phyloP scores from a whole-genome alignment of 2,329 filamentous ascomycete genomes.

The Nemania sp. region DNA sequence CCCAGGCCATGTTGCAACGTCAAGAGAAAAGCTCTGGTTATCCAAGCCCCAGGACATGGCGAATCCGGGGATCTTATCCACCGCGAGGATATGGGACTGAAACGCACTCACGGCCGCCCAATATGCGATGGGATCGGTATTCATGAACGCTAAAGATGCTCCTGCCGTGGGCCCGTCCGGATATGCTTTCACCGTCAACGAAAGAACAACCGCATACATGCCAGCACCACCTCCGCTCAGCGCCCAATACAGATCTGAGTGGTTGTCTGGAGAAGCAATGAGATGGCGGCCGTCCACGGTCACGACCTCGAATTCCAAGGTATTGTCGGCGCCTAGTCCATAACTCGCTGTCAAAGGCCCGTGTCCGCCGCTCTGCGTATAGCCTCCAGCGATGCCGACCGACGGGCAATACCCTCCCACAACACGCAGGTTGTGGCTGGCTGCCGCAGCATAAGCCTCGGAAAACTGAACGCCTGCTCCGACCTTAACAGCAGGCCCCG shows the following conservation, averaged over 20 bases:
- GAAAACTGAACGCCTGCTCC: constrained; percentile 49
- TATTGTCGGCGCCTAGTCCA: constrained; percentile 8
- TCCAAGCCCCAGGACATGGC: constrained; percentile 1
- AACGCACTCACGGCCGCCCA: constrained; percentile 42
- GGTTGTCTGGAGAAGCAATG: neutral
- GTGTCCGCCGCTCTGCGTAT: constrained; percentile 1
- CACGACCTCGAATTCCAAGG: constrained; percentile 7
- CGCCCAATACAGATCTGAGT: constrained; percentile 11
- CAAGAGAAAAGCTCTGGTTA: neutral
- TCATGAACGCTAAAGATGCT: constrained; percentile 34
- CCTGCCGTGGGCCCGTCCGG: constrained; percentile 43
- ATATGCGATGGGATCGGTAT: neutral
- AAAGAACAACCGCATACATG: constrained; percentile 2
- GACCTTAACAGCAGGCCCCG: constrained; percentile 52
- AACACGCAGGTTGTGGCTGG: neutral
- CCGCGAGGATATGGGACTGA: neutral
- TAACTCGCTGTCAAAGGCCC: neutral
- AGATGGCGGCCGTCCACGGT: neutral
- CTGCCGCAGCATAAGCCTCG: neutral
- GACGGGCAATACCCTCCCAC: constrained; percentile 3
- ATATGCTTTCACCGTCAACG: constrained; percentile 1
- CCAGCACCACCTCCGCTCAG: constrained; percentile 9
- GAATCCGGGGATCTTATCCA: neutral
- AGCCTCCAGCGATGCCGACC: constrained; percentile 4
- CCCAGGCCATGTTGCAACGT: neutral